Percentiles rank a stretch among this genome's conserved stretches.
Conservation (phyloP, 192 early-diverging fungal genomes). For the Chytriomyces hyalinus region DNA sequence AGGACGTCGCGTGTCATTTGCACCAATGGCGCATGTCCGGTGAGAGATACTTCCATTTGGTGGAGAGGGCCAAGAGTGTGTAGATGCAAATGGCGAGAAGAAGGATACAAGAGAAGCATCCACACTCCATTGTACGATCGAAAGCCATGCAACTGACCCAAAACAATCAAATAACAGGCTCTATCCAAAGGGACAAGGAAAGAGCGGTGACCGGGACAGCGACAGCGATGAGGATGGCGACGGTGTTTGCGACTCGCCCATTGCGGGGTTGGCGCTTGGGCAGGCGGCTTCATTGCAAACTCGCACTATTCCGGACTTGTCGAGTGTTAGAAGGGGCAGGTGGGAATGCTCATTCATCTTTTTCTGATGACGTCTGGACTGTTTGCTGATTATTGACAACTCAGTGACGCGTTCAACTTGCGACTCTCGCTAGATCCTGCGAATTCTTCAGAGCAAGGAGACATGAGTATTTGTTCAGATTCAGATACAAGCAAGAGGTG, state of each 20-base stretch:
- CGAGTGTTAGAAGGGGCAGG: conserved; percentile 16
- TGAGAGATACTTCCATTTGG: background rate
- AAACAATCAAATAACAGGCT: no score
- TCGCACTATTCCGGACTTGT: conserved; percentile 27
- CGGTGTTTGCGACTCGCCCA: conserved; percentile 2
- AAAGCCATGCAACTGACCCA: no score
- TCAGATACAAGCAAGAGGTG: background rate
- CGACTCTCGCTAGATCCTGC: conserved; percentile 9
- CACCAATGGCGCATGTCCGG: conserved; percentile 32
- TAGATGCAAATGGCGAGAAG: no score
- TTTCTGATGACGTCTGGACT: background rate
- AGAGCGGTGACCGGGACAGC: no score
- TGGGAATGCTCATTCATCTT: background rate
- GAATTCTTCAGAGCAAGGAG: background rate
- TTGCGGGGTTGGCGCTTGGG: conserved; percentile 15
- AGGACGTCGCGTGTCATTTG: conserved; percentile 36
- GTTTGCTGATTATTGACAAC: background rate
- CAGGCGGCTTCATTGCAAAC: background rate
- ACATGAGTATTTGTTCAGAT: conserved; percentile 13
- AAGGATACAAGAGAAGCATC: no score
- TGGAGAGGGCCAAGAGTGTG: background rate
- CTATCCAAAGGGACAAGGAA: no score
- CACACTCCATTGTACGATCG: no score
- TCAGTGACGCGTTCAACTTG: conserved; percentile 19
- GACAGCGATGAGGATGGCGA: no score